Evolutionary conservation across 1,139 yeast genomes (phyloP), one percentile per base, ranked within the genome.

Genomic region (Kazachstania sp.): DNA sequence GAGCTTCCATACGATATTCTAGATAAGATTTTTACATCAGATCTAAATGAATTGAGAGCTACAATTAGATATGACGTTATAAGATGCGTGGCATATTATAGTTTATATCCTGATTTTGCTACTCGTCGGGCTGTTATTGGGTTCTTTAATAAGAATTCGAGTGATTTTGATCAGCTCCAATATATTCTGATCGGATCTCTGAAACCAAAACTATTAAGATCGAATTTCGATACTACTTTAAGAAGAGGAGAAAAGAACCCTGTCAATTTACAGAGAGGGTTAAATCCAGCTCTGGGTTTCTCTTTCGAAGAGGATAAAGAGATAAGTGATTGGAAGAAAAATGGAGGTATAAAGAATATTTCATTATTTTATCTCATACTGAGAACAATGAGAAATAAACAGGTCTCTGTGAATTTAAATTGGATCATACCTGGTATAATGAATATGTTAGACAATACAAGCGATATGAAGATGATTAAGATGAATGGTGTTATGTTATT

Each of bases 401-500:
- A 56, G 18, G 45, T 64, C 1, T 59, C 66, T 3, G 39, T 56
- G 1, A 59, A 62, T 48, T 39, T 64, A 23, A 54, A 62, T 55
- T 64, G 68, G 68, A 58, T 64, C 13, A 57, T 56, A 6, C 66
- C 68, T 4, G 66, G 64, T 4, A 58, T 64, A n/a, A 46, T 63
- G 20, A 62, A 62, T 46, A 44, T 63, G 9, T 36, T 64, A 39
- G 67, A 63, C 43, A 63, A 61, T 45, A 57, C 63, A 1, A 51
- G 54, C 7, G 62, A 61, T 46, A 32, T 60, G 7, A 44, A 45
- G 9, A 50, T 53, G 13, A 50, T 62, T 3, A 57, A 57, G 46
- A 38, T 62, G 16, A 49, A 48, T 18, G 64, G 63, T 19, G 61
- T 61, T 1, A 12, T 47, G 5, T 41, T 63, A 20, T 45, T 63